These are phyloP conservation scores for Dendrobium chrysotoxum DNA, from an alignment of 106 monocot genomes.

Conservation along the genomic window DNA sequence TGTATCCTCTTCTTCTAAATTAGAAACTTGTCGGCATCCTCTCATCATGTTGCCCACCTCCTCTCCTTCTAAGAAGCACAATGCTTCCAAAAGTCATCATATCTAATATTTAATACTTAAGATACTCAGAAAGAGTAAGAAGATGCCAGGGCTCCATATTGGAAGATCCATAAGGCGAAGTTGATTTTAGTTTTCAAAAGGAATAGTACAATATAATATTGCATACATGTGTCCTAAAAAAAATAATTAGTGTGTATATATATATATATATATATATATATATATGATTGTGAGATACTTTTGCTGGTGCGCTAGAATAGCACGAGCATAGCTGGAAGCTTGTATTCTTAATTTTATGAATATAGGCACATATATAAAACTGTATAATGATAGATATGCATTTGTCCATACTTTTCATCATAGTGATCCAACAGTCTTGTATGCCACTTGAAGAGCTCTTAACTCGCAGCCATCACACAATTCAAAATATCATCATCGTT, in stretches of 20 bases:
- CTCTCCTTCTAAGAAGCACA: neutral
- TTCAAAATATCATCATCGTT: neutral
- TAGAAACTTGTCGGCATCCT: neutral
- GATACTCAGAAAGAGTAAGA: neutral
- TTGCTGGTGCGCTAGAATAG: neutral
- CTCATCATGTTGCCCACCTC: neutral
- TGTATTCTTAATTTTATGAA: neutral
- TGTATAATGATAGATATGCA: neutral
- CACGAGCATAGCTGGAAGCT: neutral
- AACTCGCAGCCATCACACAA: neutral
- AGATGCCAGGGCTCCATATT: too few relatives aligned
- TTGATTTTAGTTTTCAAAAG: too few relatives aligned
- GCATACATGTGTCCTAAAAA: neutral
- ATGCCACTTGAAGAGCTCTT: neutral
- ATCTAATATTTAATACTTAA: neutral
- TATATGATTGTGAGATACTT: neutral
- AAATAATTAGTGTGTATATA: neutral
- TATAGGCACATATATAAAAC: neutral
- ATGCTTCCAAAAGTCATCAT: neutral
- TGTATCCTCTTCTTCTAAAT: neutral
- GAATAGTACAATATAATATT: neutral
- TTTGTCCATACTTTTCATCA: neutral
- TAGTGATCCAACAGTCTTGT: neutral
- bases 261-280: neutral
- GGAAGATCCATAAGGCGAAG: too few relatives aligned